phyloP scores from a whole-genome alignment of 2,329 filamentous ascomycete genomes.

The Penicillium digitatum region DNA sequence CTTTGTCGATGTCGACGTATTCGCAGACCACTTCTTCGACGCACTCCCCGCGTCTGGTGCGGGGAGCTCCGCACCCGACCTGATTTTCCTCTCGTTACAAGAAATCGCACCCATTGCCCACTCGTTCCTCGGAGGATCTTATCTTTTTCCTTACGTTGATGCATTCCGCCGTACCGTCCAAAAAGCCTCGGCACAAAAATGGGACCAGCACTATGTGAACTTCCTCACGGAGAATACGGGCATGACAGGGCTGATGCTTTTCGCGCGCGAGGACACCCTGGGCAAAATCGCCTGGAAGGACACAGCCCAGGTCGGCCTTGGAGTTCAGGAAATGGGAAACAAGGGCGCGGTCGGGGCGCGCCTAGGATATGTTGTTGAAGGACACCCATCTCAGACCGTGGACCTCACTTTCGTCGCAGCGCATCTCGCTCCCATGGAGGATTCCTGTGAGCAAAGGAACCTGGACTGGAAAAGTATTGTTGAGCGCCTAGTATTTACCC shows the following conservation, averaged over 20 bases:
- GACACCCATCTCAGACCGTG: conserved; percentile 46
- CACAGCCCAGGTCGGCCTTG: conserved; percentile 79
- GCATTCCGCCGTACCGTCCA: conserved; percentile 68
- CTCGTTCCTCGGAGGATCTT: conserved; percentile 79
- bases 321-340: conserved; percentile 84
- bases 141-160: conserved; percentile 70
- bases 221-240: conserved; percentile 72
- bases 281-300: conserved; percentile 62
- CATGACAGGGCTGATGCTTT: conserved; percentile 86
- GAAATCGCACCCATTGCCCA: conserved; percentile 82
- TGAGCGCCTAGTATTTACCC: conserved; percentile 69
- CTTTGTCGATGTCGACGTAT: conserved; percentile 63
- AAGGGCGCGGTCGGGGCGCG: conserved; percentile 86
- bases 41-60: conserved; percentile 49
- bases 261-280: conserved; percentile 61
- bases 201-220: conserved; percentile 59
- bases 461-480: conserved; percentile 85
- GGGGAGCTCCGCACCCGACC: conserved; percentile 54
- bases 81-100: conserved; percentile 70
- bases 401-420: conserved; percentile 82
- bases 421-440: conserved; percentile 85
- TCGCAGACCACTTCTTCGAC: conserved; percentile 66
- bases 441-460: conserved; percentile 70
- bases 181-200: conserved; percentile 56
- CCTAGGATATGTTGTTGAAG: conserved; percentile 53